These are phyloP conservation scores for Thymus quinquecostatus DNA, from an alignment of 257 asterid genomes.

Conservation along the genomic window DNA sequence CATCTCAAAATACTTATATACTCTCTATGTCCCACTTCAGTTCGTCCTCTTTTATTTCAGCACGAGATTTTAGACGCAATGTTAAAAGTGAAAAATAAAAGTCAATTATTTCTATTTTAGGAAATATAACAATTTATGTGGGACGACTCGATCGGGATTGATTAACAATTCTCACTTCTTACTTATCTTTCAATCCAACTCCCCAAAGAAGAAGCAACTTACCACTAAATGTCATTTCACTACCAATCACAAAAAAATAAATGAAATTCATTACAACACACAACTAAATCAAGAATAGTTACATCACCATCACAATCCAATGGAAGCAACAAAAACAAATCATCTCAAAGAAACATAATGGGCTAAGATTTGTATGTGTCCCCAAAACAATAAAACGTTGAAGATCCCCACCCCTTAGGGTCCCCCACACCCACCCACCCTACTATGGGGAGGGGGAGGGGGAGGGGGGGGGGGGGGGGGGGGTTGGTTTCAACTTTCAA, in stretches of 20 bases:
- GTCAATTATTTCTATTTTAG: too few species aligned
- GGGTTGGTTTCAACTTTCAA: too few species aligned
- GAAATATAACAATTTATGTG: too few species aligned
- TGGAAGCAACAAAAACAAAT: slow-evolving; percentile 19
- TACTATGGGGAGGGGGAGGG: not conserved
- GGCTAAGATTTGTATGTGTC: slow-evolving; percentile 34
- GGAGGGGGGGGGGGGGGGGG: not conserved
- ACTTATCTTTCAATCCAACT: not conserved
- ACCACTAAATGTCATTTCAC: not conserved
- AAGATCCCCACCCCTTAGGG: slow-evolving; percentile 14
- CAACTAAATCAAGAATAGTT: not conserved
- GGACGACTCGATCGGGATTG: too few species aligned
- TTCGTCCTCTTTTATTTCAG: too few species aligned
- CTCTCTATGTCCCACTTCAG: too few species aligned
- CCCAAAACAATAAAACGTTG: slow-evolving; percentile 28
- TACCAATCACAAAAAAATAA: not conserved
- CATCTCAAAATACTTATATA: too few species aligned
- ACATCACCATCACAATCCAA: slow-evolving; percentile 22
- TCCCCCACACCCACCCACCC: slow-evolving; percentile 8
- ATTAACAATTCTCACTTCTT: not conserved
- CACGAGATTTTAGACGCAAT: too few species aligned
- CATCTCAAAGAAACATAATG: slow-evolving; percentile 34
- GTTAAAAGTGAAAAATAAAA: too few species aligned
- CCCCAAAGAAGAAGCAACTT: not conserved
- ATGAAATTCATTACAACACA: not conserved